Base-by-base conservation (phyloP, 2,329 filamentous ascomycete species). In the Epichloe gansuensis region DNA sequence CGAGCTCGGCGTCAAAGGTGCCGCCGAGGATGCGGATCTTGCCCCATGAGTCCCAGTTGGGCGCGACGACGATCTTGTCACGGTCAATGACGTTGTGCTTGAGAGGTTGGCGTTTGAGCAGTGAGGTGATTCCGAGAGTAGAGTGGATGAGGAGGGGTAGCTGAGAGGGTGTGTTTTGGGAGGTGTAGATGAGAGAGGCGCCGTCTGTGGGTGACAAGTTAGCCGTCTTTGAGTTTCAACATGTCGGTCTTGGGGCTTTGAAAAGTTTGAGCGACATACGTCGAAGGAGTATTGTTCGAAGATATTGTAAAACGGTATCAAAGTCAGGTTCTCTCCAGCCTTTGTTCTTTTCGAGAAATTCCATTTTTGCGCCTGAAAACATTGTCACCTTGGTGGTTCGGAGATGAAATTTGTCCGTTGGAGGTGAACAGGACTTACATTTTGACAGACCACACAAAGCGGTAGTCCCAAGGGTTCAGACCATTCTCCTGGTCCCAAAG, bases 41-140 rank as follows among this genome's bases (percentile, higher is more conserved):
- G 55, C 90, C 91, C 88, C 90, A 96, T 0, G 91, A 96, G 68
- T 98, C 93, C 93, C 93, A 98, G 67, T 96, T 96, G 15, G 91
- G 86, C 2, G 91, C 91, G 0, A 98, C 87, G 5, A 96, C 77
- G 52, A 98, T 91, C 75, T 94, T 94, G 67, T 95, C 91, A 55
- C 91, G 80, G 70, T 93, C 93, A 59, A 94, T 93, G 55, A 94
- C 87, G 61, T 95, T 95, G 66, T 91, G 86, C 69, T 89, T 93
- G 25, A 94, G 76, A 25, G 85, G 81, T 62, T 88, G 80, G 57
- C 83, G 81, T 67, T 88, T 88, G 17, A 94, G 73, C 21, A 93
- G 77, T 23, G 88, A 94, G 55, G 88, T 88, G 65, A 95, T 91
- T 51, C 87, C 88, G 17, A 96, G 76, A 50, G 86, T 89, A 11